Percentiles rank a stretch among this genome's conserved stretches.
phyloP scores from a whole-genome alignment of 179 eudicot species.

The Silene vulgaris region DNA sequence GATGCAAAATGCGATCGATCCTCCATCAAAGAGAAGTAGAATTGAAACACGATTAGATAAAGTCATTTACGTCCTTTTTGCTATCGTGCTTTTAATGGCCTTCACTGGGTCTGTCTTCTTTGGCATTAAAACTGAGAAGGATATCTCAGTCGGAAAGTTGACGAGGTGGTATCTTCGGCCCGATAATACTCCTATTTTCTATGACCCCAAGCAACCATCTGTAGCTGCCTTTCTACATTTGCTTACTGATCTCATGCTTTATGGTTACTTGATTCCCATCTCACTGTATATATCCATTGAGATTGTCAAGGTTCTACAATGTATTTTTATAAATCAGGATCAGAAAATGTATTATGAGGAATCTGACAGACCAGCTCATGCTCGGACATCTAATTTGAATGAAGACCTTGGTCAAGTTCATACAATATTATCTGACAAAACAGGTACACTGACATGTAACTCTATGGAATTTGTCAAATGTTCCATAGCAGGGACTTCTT shows the following conservation, averaged over 20 bases:
- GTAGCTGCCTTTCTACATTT: conserved; percentile 43
- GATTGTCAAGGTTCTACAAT: conserved; percentile 53
- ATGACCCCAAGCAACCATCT: conserved; percentile 36
- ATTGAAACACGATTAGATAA: conserved; percentile 36
- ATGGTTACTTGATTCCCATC: conserved; percentile 51
- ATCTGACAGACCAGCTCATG: conserved; percentile 44
- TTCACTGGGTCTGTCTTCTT: conserved; percentile 43
- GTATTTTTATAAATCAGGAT: conserved; percentile 46
- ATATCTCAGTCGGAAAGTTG: conserved; percentile 30
- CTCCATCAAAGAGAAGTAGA: conserved; percentile 37
- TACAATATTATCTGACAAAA: conserved; percentile 54
- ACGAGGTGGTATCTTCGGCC: conserved; percentile 50
- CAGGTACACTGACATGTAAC: conserved; percentile 49
- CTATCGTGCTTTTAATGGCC: conserved; percentile 30
- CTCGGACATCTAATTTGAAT: conserved; percentile 58
- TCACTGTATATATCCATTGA: conserved; percentile 53
- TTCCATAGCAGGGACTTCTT: conserved; percentile 42
- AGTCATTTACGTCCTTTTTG: conserved; percentile 30
- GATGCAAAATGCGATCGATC: conserved; percentile 41
- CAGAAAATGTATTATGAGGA: conserved; percentile 44
- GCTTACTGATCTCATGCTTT: conserved; percentile 44
- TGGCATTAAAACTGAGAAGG: conserved; percentile 36
- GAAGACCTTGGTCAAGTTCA: conserved; percentile 66
- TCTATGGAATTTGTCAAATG: conserved; percentile 49
- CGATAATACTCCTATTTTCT: conserved; percentile 29